Base-by-base conservation (phyloP, 257 asterid species). In the Primulina eburnea region DNA sequence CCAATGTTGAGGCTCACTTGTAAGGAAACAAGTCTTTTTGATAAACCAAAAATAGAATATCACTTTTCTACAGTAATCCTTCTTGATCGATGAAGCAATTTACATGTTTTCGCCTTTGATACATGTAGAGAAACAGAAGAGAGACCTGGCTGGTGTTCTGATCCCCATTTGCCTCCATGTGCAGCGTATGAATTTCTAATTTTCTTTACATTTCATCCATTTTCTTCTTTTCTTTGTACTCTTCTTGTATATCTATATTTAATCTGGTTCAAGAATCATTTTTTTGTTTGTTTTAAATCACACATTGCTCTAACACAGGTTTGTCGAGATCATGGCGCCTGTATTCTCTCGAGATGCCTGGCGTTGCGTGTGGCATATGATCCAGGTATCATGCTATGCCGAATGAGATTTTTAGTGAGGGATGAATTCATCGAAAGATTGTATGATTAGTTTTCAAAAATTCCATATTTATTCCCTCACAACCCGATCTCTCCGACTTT, bases 351-450 rank as follows among this genome's bases (percentile, higher is more conserved):
- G 95, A 82, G 87, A 84, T 40, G 97, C 95, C 62, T 92, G 98
- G 98, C 95, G 97, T 35, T 90, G 98, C 26, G 92, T 90, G 61
- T 92, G 97, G 98, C 82, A 92, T 72, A 72, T 92, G 91, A 92
- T 92, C 73, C 98, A 92, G 98, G 98, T 92, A 43, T 58, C 34
- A 26, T 68, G 24, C 65, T 33, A 40, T 40, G 52, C 52, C 17
- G 0, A 40, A 40, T 40, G 17, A 40, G 52, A 40, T 0, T 40
- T 11, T 10, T 1, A 0, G 16, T 11, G 17, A 2, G 14, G 52
- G 52, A 17, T 4, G 16, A 40, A 40, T 40, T 2, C 52, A 40
- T 16, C 1, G 2, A 10, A 40, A 40, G 17, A 40, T 40, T 40
- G 14, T 16, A n/a, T 30, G 33, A 34, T 2, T 18, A 7, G 11